Evolutionary conservation across 2,329 filamentous ascomycete species (phyloP), one percentile per base, ranked within the genome.

Genomic region (Ophiosphaerella korrae): DNA sequence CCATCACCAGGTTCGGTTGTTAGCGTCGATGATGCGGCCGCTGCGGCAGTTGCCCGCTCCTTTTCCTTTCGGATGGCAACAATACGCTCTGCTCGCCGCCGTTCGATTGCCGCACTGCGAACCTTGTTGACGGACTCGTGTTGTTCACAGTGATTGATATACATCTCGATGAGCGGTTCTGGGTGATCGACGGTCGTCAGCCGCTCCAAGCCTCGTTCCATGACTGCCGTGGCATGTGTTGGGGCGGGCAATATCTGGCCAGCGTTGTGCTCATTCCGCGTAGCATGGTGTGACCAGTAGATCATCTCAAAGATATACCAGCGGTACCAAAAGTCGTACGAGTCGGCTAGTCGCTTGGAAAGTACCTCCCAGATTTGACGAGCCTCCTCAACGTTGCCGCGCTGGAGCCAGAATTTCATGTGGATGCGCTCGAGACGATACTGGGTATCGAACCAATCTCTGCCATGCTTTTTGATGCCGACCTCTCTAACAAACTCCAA

Each of bases 231-330:
- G 9, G 92, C 91, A 53, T 85, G 78, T 3, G 82, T 82, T 0
- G 92, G 91, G 18, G 86, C 83, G 39, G 83, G 78, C 3, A 74
- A 53, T 18, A 63, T 60, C 7, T 78, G 78, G 42, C 80, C 79
- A 65, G 78, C 77, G 13, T 80, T 80, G 26, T 75, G 73, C 35
- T 72, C 71, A 44, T 81, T 82, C 8, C 77, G 76, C 42, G 82
- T 77, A 2, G 80, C 78, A 51, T 84, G 80, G 54, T 80, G 82
- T 50, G 80, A 78, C 82, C 84, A 87, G n/a, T 81, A 76, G 50
- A 88, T 81, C 81, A 97, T 88, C 75, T 97, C 94, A 88, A 92
- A 97, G 45, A 88, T 81, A 74, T 97, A 97, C 74, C 91, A 97
- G 37, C 87, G 86, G 48, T 92, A 82, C 94, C 94, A 99, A 71